Conservation (phyloP, 208 protist species). For the Wallacemonas sp. region DNA sequence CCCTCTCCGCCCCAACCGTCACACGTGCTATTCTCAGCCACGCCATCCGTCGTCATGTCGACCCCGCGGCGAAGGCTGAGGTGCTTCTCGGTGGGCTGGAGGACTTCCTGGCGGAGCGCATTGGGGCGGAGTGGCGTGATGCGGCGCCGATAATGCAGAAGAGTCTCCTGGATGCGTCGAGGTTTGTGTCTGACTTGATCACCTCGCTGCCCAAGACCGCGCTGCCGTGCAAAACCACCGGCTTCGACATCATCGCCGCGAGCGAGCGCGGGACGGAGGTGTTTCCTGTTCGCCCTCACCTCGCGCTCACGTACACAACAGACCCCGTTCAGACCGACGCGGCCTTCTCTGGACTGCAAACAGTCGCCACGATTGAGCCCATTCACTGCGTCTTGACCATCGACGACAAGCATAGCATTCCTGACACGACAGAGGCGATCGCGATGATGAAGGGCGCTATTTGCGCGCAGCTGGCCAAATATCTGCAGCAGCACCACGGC, state of each 20-base stretch:
- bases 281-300: conserved; percentile 77
- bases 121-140: conserved; percentile 81
- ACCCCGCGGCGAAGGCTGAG: conserved; percentile 13
- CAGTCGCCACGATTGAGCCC: conserved; percentile 65
- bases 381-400: conserved; percentile 83
- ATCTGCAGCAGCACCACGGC: conserved; percentile 52
- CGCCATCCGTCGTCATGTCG: conserved; percentile 59
- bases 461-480: conserved; percentile 80
- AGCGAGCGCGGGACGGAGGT: conserved; percentile 71
- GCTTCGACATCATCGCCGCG: conserved; percentile 73
- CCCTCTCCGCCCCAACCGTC: conserved; percentile 55
- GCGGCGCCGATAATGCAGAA: conserved; percentile 55
- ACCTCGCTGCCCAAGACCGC: conserved; percentile 48
- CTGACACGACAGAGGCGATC: conserved; percentile 85
- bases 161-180: conserved; percentile 55
- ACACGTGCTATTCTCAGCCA: conserved; percentile 58
- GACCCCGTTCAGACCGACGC: conserved; percentile 38
- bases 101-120: conserved; percentile 56
- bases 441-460: conserved; percentile 85
- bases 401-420: conserved; percentile 82
- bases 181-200: conserved; percentile 64
- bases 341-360: conserved; percentile 53
- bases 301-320: conserved; percentile 72
- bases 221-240: conserved; percentile 75
- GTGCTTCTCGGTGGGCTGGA: conserved; percentile 71